A percentile compares a stretch with the other conserved stretches of the same genome.
Evolutionary conservation across 305 asterid species (phyloP).

Genomic region (Fraxinus dipetala): DNA sequence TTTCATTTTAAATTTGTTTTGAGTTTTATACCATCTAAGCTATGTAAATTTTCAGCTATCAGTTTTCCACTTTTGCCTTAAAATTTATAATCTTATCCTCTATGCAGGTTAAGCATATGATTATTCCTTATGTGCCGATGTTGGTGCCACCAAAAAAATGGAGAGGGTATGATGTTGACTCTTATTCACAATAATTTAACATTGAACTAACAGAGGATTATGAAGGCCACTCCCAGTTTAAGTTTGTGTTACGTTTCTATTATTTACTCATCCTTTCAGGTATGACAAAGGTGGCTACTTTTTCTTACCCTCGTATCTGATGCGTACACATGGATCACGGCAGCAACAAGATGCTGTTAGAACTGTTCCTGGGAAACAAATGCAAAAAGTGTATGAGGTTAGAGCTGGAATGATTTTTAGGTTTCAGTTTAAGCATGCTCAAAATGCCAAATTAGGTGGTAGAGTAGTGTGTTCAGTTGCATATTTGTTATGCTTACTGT

Average conservation of each 20-base stretch:
- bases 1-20: constrained; percentile 12
- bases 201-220: constrained; percentile 7
- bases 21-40: neutral
- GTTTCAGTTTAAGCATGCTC: constrained; percentile 6
- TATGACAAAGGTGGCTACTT: constrained; percentile 92
- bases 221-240: constrained; percentile 11
- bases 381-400: constrained; percentile 90
- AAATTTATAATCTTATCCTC: constrained; percentile 20
- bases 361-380: constrained; percentile 57
- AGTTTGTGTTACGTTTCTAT: constrained; percentile 12
- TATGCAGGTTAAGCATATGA: constrained; percentile 72
- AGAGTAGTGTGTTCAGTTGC: constrained; percentile 4
- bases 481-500: neutral
- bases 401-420: constrained; percentile 22
- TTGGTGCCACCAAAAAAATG: constrained; percentile 91
- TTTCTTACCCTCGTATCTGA: constrained; percentile 82
- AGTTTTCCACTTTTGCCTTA: constrained; percentile 23
- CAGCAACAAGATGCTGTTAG: constrained; percentile 70
- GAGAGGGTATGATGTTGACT: constrained; percentile 61
- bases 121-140: constrained; percentile 89
- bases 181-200: neutral
- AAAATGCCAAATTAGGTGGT: constrained; percentile 4
- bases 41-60: neutral
- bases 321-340: constrained; percentile 92
- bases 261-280: constrained; percentile 42